These are phyloP conservation scores for Linum usitatissimum DNA, from an alignment of 345 rosid genomes.

Conservation along the genomic window DNA sequence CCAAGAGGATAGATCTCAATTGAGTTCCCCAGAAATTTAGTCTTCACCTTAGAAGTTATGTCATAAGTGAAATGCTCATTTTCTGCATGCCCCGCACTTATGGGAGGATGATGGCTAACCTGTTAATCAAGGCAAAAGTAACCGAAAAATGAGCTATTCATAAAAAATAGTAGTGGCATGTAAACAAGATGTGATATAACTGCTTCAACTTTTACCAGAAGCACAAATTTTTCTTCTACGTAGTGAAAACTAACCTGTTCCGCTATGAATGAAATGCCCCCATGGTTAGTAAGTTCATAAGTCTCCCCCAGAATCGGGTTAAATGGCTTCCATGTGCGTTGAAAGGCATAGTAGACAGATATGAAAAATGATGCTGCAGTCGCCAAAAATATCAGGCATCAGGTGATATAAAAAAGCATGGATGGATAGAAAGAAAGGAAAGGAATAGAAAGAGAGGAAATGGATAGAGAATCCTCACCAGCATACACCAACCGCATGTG, in stretches of 20 bases:
- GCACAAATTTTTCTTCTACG: slow-evolving; percentile 2
- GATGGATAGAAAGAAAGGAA: not conserved
- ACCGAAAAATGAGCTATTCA: not conserved
- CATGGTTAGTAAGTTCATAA: slow-evolving; percentile 72
- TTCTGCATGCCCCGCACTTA: slow-evolving; percentile 92
- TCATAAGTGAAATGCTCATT: slow-evolving; percentile 37
- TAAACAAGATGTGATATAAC: not conserved
- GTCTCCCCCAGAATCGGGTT: slow-evolving; percentile 98
- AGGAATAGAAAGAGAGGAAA: not conserved
- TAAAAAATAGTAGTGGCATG: not conserved
- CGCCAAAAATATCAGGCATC: not conserved
- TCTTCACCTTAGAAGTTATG: not conserved
- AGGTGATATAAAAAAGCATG: not conserved
- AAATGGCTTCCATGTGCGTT: slow-evolving; percentile 92
- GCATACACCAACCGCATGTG: slow-evolving; percentile 80
- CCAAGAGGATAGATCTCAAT: slow-evolving; percentile 74
- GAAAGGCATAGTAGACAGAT: slow-evolving; percentile 75
- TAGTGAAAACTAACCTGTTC: slow-evolving; percentile 52
- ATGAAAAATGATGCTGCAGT: slow-evolving; percentile 75
- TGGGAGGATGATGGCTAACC: slow-evolving; percentile 96
- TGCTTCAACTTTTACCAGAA: not conserved
- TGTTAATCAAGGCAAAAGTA: slow-evolving; percentile 10
- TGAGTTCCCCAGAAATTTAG: slow-evolving; percentile 54
- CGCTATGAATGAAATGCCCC: slow-evolving; percentile 60
- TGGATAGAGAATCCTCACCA: slow-evolving; percentile 28